phyloP scores from a whole-genome alignment of 2,329 filamentous ascomycete genomes.

The Harringtonia aguacate region DNA sequence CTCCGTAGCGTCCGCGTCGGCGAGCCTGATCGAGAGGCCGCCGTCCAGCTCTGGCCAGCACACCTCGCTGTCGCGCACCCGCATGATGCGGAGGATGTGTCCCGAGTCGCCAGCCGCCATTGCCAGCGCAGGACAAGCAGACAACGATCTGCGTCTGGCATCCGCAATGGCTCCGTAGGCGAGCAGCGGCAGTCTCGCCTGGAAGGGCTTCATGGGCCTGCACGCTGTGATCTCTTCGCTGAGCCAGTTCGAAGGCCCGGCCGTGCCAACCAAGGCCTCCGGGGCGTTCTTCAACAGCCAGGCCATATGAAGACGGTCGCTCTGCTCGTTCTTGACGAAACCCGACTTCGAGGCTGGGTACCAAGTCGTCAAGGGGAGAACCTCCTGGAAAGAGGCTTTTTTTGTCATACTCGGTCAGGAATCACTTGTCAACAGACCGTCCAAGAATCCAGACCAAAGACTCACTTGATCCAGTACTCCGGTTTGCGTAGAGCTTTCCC shows the following conservation, averaged over 20 bases:
- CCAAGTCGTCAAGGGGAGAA: slow-evolving; percentile 17
- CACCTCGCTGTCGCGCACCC: slow-evolving; percentile 38
- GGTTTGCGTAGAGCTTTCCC: slow-evolving; percentile 9
- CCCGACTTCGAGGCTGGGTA: slow-evolving; percentile 12
- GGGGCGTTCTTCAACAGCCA: slow-evolving; percentile 43
- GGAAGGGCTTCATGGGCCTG: slow-evolving; percentile 4
- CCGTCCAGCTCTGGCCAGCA: slow-evolving; percentile 39
- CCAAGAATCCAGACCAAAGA: neutral
- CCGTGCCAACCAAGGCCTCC: slow-evolving; percentile 31
- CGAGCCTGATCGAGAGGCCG: slow-evolving; percentile 35
- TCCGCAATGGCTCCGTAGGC: slow-evolving; percentile 45
- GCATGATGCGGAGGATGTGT: slow-evolving; percentile 44
- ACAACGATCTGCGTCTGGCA: slow-evolving; percentile 15
- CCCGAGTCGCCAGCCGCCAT: slow-evolving; percentile 45
- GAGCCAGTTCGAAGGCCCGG: slow-evolving; percentile 19
- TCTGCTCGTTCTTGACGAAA: neutral
- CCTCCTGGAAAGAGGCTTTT: slow-evolving; percentile 16
- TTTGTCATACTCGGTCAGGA: too few relatives aligned
- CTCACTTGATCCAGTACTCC: slow-evolving; percentile 13
- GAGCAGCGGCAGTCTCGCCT: slow-evolving; percentile 27
- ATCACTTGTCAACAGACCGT: too few relatives aligned
- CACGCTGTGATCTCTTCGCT: slow-evolving; percentile 22
- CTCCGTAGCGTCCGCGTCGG: slow-evolving; percentile 27
- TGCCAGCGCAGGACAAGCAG: slow-evolving; percentile 28
- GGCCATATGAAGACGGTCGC: slow-evolving; percentile 24